Evolutionary conservation across 164 flowering plant genomes (phyloP), one percentile per base, ranked within the genome.

Genomic region (Macadamia tetraphylla): DNA sequence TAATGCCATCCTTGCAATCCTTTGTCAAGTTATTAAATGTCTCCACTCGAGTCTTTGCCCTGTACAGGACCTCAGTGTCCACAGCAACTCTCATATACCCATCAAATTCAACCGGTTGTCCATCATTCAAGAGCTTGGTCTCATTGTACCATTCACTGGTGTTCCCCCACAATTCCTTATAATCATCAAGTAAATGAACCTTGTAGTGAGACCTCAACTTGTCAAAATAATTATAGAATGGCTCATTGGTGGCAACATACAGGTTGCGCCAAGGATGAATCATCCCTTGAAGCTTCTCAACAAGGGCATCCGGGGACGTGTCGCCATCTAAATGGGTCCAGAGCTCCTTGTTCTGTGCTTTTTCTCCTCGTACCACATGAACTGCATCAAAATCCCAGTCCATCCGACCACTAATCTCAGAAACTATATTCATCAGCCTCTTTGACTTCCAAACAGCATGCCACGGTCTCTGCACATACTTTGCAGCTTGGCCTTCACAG

Each of bases 331-430:
- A 71, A 77, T 94, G 82, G 1, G 98, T 96, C 98, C 98, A 94
- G 13, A 86, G 74, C 73, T 84, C 87, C 75, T 87, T 91, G 60
- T 91, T 91, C 74, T 82, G 76, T 1, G 96, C 97, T 67, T 94
- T 94, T 81, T 85, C 94, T 51, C 97, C 97, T 43, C 98, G 83
- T 67, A 91, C 94, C 13, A 94, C 97, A 76, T 94, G 98, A 64
- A 88, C 95, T 0, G 92, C 96, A 78, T 94, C 98, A 61, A 87
- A 94, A 79, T 94, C 97, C 98, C 98, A 94, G 75, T 94, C 97
- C 95, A 94, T 83, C 63, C 71, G 70, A 52, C 95, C 97, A 67
- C 95, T 87, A 43, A 94, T 92, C 74, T 82, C 95, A 7, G 98
- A 72, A 30, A 94, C 98, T 49, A 94, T 92, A 65, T 92, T 92